phyloP scores from a whole-genome alignment of 139 green algal species.

The Micractinium sp. region DNA sequence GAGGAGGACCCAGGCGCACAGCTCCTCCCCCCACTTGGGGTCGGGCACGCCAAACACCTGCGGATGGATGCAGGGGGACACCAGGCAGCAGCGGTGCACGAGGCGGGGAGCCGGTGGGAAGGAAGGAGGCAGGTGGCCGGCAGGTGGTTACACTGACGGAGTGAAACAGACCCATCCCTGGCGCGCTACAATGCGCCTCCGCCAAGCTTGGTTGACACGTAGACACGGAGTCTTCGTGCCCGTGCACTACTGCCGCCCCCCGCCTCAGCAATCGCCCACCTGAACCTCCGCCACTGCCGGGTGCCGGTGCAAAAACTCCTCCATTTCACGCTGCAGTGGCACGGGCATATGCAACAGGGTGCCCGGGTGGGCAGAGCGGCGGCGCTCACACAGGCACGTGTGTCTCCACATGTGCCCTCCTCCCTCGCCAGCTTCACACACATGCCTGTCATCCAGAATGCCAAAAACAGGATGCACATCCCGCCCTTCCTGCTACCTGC shows the following conservation, averaged over 20 bases:
- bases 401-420: too few relatives aligned
- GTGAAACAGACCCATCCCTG: too few relatives aligned
- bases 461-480: neutral
- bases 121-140: neutral
- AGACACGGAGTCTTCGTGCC: neutral
- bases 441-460: too few relatives aligned
- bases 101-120: neutral
- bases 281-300: conserved; percentile 39
- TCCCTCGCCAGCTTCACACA: too few relatives aligned
- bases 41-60: conserved; percentile 55
- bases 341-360: neutral
- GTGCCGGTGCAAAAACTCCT: conserved; percentile 45
- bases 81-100: too few relatives aligned
- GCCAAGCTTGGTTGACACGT: neutral
- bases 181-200: too few relatives aligned
- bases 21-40: conserved; percentile 36
- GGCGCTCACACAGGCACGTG: too few relatives aligned
- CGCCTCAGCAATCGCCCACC: neutral
- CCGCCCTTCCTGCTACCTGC: too few relatives aligned
- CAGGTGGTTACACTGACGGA: too few relatives aligned
- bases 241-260: neutral
- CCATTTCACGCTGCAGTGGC: conserved; percentile 29
- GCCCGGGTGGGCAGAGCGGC: too few relatives aligned
- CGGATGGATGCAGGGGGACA: neutral
- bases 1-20: conserved; percentile 46